phyloP scores from a whole-genome alignment of 768 basidiomycete species.

The Phanerochaete sordida region DNA sequence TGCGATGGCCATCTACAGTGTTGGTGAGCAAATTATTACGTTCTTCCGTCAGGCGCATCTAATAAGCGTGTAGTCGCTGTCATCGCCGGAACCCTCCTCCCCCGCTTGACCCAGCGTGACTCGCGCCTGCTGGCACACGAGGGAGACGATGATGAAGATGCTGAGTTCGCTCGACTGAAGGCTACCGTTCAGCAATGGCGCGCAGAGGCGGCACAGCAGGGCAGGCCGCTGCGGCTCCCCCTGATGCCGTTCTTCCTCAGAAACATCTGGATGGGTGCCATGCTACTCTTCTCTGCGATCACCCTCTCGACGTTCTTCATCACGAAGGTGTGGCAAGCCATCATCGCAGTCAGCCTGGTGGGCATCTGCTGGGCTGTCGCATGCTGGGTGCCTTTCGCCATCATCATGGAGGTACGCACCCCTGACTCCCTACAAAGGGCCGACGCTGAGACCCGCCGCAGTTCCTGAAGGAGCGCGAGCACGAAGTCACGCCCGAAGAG shows the following conservation, averaged over 20 bases:
- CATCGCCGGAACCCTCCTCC: slow-evolving; percentile 74
- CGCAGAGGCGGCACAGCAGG: slow-evolving; percentile 74
- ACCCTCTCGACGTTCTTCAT: slow-evolving; percentile 88
- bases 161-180: slow-evolving; percentile 67
- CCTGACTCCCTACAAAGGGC: background rate
- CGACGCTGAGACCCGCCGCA: background rate
- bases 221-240: slow-evolving; percentile 74
- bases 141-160: slow-evolving; percentile 69
- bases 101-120: slow-evolving; percentile 79
- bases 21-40: slow-evolving; percentile 48
- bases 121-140: slow-evolving; percentile 70
- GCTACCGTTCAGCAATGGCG: slow-evolving; percentile 78
- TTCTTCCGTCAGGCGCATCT: background rate
- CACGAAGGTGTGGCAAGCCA: slow-evolving; percentile 76
- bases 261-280: slow-evolving; percentile 90
- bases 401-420: slow-evolving; percentile 86
- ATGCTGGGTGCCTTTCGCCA: slow-evolving; percentile 97
- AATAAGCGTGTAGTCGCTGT: slow-evolving; percentile 66
- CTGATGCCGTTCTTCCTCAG: slow-evolving; percentile 88
- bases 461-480: slow-evolving; percentile 28
- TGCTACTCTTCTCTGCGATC: slow-evolving; percentile 74
- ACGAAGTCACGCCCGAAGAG: slow-evolving; percentile 16
- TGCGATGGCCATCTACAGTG: slow-evolving; percentile 87
- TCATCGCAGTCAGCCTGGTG: slow-evolving; percentile 75
- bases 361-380: slow-evolving; percentile 97